phyloP scores from a whole-genome alignment of 805 yeast genomes.

The Teunomyces barrocoloradensis region DNA sequence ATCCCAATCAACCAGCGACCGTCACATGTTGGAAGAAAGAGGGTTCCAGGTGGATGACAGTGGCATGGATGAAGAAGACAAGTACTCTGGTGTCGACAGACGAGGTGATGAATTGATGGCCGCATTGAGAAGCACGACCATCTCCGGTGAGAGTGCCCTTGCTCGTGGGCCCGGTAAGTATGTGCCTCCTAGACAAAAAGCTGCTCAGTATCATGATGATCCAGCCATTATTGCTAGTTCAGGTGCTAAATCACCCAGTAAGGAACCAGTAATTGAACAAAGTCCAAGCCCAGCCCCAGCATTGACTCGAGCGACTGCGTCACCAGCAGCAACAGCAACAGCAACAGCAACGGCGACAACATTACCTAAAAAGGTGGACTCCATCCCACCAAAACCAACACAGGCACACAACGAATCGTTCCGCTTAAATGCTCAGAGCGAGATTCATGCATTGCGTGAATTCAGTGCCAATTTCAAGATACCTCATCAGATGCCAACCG shows the following conservation, averaged over 20 bases:
- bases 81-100: slow-evolving; percentile 88
- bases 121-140: slow-evolving; percentile 35
- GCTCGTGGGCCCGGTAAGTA: slow-evolving; percentile 39
- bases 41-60: slow-evolving; percentile 74
- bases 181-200: slow-evolving; percentile 57
- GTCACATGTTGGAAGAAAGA: slow-evolving; percentile 90
- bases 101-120: slow-evolving; percentile 51
- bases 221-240: slow-evolving; percentile 65
- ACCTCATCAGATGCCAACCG: slow-evolving; percentile 57
- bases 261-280: not conserved
- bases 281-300: not conserved
- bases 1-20: slow-evolving; percentile 61
- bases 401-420: slow-evolving; percentile 32
- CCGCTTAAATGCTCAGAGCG: slow-evolving; percentile 53
- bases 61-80: slow-evolving; percentile 93
- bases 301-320: slow-evolving; percentile 6
- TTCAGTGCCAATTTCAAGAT: slow-evolving; percentile 82
- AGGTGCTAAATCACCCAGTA: slow-evolving; percentile 21
- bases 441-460: slow-evolving; percentile 67
- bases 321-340: slow-evolving; percentile 1
- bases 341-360: not conserved
- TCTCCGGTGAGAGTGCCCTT: slow-evolving; percentile 12
- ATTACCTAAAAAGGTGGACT: slow-evolving; percentile 21
- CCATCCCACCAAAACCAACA: slow-evolving; percentile 30
- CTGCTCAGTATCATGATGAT: slow-evolving; percentile 52